Conservation (phyloP, 2,329 filamentous ascomycete species). For the Hirsutella rhossiliensis region DNA sequence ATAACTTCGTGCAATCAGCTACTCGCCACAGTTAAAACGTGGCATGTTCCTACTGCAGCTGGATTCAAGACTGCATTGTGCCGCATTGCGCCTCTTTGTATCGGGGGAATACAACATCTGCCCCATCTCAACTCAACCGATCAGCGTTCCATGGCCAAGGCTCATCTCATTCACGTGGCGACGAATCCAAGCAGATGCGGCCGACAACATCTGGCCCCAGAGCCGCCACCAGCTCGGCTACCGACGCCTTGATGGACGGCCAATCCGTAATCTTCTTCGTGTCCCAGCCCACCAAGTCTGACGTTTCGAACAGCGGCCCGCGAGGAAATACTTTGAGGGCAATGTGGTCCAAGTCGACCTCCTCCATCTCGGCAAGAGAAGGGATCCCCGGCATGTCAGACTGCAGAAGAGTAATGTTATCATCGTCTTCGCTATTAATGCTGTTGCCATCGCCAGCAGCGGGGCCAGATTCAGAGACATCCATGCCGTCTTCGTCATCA, state of each 20-base stretch:
- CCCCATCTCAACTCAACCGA: neutral
- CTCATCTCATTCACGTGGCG: neutral
- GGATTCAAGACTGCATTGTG: too few relatives aligned
- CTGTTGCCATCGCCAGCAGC: slow-evolving; percentile 3
- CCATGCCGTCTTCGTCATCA: neutral
- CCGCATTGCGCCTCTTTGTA: too few relatives aligned
- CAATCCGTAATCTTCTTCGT: slow-evolving; percentile 34
- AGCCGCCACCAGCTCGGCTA: slow-evolving; percentile 56
- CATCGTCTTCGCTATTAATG: slow-evolving; percentile 8
- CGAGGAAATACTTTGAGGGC: slow-evolving; percentile 34
- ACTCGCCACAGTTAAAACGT: too few relatives aligned
- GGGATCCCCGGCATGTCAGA: slow-evolving; percentile 58
- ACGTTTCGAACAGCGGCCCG: slow-evolving; percentile 25
- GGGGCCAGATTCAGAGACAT: neutral
- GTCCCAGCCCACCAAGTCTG: slow-evolving; percentile 50
- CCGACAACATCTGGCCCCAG: slow-evolving; percentile 48
- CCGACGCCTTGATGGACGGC: slow-evolving; percentile 43
- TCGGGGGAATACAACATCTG: neutral
- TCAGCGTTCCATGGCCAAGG: too few relatives aligned
- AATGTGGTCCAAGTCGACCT: slow-evolving; percentile 47
- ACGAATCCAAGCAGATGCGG: slow-evolving; percentile 41
- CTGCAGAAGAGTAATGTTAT: slow-evolving; percentile 35
- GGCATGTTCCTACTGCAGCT: too few relatives aligned
- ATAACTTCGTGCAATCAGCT: too few relatives aligned
- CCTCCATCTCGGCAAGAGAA: slow-evolving; percentile 37